Conservation (phyloP, 2,329 filamentous ascomycete species). For the Zelopaecilomyces penicillatus region DNA sequence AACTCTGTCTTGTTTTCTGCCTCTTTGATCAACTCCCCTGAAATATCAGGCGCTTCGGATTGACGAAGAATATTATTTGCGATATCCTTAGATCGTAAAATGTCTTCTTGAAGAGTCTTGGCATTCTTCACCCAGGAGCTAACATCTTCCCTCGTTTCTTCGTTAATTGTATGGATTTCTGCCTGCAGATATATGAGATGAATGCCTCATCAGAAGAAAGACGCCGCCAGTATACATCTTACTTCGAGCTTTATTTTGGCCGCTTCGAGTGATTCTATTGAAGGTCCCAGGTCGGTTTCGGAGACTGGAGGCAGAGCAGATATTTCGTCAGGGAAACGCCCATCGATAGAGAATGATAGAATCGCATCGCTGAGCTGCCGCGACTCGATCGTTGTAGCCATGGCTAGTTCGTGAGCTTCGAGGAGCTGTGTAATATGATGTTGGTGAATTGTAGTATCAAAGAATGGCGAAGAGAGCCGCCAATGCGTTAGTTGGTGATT, state of each 20-base stretch:
- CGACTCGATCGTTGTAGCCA: conserved; percentile 23
- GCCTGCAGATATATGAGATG: conserved; percentile 19
- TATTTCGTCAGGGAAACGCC: conserved; percentile 32
- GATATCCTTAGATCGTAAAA: conserved; percentile 68
- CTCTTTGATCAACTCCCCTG: conserved; percentile 43
- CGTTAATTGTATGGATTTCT: conserved; percentile 69
- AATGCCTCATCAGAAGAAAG: neutral
- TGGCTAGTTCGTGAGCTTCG: conserved; percentile 9
- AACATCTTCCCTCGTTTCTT: conserved; percentile 68
- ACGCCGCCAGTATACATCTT: conserved; percentile 4
- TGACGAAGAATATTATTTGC: conserved; percentile 74
- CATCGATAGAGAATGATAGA: conserved; percentile 31
- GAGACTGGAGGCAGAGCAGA: conserved; percentile 29
- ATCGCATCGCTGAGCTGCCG: conserved; percentile 31
- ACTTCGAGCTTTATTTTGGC: conserved; percentile 33
- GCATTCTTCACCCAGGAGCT: conserved; percentile 81
- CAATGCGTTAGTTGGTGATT: no score
- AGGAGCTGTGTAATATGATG: no score
- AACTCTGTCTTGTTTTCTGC: conserved; percentile 49
- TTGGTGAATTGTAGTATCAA: no score
- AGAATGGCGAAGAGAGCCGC: no score
- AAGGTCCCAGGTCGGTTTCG: conserved; percentile 28
- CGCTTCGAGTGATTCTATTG: conserved; percentile 29
- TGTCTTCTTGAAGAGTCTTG: conserved; percentile 76
- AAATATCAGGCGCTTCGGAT: conserved; percentile 54